Evolutionary conservation across 2,329 filamentous ascomycete genomes (phyloP).

Genomic region (Diaporthe citriasiana): DNA sequence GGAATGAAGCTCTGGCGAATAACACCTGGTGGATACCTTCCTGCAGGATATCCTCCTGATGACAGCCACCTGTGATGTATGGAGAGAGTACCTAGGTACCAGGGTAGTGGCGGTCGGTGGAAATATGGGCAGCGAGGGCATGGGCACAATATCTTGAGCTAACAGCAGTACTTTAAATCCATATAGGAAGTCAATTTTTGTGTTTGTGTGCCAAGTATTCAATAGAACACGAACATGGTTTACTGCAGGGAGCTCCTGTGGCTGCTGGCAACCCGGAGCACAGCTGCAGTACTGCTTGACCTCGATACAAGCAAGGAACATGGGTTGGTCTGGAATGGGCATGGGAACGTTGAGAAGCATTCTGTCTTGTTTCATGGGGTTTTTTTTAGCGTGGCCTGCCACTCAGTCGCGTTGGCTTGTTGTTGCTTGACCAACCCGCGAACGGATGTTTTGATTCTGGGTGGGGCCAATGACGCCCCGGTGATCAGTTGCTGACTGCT

Average conservation of each 20-base stretch:
- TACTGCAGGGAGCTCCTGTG: neutral
- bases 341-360: slow-evolving; percentile 11
- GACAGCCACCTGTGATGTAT: no score
- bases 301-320: neutral
- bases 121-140: neutral
- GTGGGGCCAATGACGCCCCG: slow-evolving; percentile 41
- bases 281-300: no score
- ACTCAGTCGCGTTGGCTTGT: slow-evolving; percentile 23
- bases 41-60: no score
- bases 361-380: slow-evolving; percentile 22
- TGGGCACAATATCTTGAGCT: neutral
- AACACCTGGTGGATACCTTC: neutral
- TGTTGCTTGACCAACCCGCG: slow-evolving; percentile 48
- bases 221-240: neutral
- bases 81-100: no score
- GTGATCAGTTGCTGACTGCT: slow-evolving; percentile 6
- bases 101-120: neutral
- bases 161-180: neutral
- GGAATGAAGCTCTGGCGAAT: neutral
- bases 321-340: slow-evolving; percentile 8
- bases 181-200: neutral
- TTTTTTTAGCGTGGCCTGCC: slow-evolving; percentile 14
- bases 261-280: neutral
- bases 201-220: neutral
- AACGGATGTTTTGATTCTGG: slow-evolving; percentile 25